These are phyloP conservation scores for Solanum chilense DNA, from an alignment of 257 asterid species.

Conservation along the genomic window DNA sequence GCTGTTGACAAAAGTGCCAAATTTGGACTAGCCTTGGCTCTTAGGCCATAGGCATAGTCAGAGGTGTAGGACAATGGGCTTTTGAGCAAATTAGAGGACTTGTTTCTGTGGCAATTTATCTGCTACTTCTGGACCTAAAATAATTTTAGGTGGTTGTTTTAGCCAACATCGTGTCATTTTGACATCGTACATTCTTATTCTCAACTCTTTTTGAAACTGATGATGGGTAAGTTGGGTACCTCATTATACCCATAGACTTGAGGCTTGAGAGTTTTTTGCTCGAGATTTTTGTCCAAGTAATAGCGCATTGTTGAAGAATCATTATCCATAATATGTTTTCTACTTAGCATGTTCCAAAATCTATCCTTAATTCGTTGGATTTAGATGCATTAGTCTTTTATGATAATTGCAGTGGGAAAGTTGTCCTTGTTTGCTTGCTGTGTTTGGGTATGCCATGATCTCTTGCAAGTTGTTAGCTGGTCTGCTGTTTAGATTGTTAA, in stretches of 20 bases:
- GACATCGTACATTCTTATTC: neutral
- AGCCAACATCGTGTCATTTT: neutral
- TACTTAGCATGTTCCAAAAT: neutral
- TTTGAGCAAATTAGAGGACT: neutral
- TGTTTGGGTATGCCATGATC: neutral
- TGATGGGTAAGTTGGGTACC: neutral
- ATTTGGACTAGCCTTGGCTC: conserved; percentile 2
- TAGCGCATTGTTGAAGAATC: neutral
- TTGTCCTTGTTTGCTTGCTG: neutral
- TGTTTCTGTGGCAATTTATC: neutral
- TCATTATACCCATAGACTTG: neutral
- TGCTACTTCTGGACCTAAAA: neutral
- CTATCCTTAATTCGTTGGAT: neutral
- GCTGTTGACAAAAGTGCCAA: neutral
- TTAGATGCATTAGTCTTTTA: neutral
- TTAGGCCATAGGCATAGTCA: neutral
- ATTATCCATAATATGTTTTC: neutral
- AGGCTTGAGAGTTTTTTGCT: neutral
- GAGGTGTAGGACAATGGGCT: neutral
- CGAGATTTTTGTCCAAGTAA: neutral
- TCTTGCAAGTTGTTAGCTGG: neutral
- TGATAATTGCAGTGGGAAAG: neutral
- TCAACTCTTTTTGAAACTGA: neutral
- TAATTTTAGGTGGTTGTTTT: neutral
- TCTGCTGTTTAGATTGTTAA: neutral